phyloP scores from a whole-genome alignment of 2,329 filamentous ascomycete species.

The Aureobasidium lini region DNA sequence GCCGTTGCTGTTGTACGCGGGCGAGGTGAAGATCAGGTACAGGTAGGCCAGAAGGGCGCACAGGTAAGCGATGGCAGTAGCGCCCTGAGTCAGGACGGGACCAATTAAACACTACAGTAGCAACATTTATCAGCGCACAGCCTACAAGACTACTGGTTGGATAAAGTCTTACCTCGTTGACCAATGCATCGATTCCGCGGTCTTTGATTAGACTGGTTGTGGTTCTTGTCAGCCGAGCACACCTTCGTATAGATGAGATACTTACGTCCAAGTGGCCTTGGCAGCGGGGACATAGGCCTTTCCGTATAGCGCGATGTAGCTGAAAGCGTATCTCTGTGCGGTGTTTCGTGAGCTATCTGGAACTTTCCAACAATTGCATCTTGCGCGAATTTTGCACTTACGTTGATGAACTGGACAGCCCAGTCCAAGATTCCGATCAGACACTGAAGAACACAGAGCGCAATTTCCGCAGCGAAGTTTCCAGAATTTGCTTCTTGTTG shows the following conservation, averaged over 20 bases:
- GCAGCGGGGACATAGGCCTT: constrained; percentile 80
- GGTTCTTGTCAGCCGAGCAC: constrained; percentile 6
- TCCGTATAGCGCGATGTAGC: constrained; percentile 86
- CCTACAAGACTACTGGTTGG: neutral
- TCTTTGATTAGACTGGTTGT: constrained; percentile 68
- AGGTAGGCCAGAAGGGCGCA: constrained; percentile 77
- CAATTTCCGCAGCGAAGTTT: constrained; percentile 57
- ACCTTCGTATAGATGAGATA: constrained; percentile 16
- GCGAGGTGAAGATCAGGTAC: constrained; percentile 78
- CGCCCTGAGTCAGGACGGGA: constrained; percentile 45
- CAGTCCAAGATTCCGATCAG: constrained; percentile 73
- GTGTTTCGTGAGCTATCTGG: constrained; percentile 6
- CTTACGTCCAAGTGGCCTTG: constrained; percentile 73
- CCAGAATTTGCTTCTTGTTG: constrained; percentile 57
- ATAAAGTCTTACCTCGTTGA: constrained; percentile 54
- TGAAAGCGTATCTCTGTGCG: constrained; percentile 62
- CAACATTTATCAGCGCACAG: neutral
- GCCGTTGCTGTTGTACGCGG: constrained; percentile 62
- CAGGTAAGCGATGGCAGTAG: constrained; percentile 74
- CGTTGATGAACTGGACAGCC: constrained; percentile 79
- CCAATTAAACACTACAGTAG: constrained; percentile 55
- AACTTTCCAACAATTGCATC: constrained; percentile 37
- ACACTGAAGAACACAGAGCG: constrained; percentile 71
- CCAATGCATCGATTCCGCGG: constrained; percentile 79
- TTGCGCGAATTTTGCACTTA: neutral